Conservation (phyloP, 2,329 filamentous ascomycete genomes). For the Tolypocladium pustulatum region DNA sequence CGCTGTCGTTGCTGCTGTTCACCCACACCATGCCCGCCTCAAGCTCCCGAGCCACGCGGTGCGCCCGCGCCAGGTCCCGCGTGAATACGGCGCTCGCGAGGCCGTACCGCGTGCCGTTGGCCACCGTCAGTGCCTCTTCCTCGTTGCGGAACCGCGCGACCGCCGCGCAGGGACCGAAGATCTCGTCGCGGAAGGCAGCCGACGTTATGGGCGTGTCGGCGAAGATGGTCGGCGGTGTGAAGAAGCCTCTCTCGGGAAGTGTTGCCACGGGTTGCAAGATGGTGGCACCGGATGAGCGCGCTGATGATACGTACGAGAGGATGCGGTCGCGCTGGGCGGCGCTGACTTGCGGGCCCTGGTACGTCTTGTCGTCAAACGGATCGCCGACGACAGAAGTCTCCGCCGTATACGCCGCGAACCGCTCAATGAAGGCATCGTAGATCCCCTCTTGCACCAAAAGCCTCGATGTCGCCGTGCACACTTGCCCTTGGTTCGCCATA, state of each 20-base stretch:
- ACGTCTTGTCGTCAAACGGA: constrained; percentile 57
- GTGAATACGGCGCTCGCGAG: constrained; percentile 54
- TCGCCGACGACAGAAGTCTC: constrained; percentile 56
- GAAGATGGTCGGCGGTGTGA: constrained; percentile 35
- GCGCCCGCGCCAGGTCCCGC: constrained; percentile 39
- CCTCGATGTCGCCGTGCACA: constrained; percentile 55
- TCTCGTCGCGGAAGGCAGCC: constrained; percentile 34
- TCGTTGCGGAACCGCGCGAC: constrained; percentile 31
- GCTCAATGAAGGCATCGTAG: constrained; percentile 52
- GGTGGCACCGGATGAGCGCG: constrained; percentile 44
- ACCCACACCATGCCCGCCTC: constrained; percentile 50
- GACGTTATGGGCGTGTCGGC: constrained; percentile 30
- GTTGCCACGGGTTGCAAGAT: constrained; percentile 52
- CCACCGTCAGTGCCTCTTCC: constrained; percentile 28
- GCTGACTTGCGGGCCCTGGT: constrained; percentile 66
- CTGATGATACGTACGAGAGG: constrained; percentile 46
- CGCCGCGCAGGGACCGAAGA: constrained; percentile 34
- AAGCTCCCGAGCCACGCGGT: constrained; percentile 42
- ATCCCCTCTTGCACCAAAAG: constrained; percentile 52
- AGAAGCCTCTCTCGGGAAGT: constrained; percentile 28
- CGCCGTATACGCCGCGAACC: constrained; percentile 49
- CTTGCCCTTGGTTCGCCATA: constrained; percentile 52
- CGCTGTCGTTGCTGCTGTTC: constrained; percentile 35
- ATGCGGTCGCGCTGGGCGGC: constrained; percentile 62
- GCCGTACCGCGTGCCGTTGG: constrained; percentile 48